Evolutionary conservation across 2,329 filamentous ascomycete genomes (phyloP).

Genomic region (Fonsecaea multimorphosa): DNA sequence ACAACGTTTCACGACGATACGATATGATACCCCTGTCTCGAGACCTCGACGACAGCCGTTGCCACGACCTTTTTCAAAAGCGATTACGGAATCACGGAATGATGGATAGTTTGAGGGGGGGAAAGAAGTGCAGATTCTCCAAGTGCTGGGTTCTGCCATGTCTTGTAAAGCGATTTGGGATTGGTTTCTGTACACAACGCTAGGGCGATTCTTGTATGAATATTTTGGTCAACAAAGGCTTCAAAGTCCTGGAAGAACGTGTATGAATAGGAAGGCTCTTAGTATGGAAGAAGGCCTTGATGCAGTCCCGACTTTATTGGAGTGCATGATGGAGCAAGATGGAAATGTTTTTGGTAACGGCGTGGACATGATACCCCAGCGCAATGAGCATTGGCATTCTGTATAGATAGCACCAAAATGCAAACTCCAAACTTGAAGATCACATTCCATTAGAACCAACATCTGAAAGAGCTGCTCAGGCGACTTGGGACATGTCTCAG

Average conservation of each 20-base stretch:
- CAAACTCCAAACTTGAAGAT: background rate
- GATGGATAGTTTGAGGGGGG: background rate
- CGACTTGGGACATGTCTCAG: background rate
- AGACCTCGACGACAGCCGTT: background rate
- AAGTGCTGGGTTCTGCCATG: slow-evolving; percentile 7
- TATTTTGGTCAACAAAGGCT: background rate
- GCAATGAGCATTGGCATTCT: background rate
- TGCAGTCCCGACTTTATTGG: background rate
- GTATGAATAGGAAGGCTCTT: background rate
- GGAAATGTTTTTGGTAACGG: background rate
- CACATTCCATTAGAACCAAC: background rate
- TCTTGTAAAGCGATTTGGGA: background rate
- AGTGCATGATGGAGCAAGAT: background rate
- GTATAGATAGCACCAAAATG: background rate
- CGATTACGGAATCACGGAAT: background rate
- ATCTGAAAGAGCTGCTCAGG: background rate
- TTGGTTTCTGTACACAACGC: background rate
- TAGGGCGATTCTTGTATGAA: background rate
- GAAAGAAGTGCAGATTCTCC: background rate
- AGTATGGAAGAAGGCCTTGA: background rate
- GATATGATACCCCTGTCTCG: background rate
- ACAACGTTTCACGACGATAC: background rate
- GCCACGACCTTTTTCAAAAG: background rate
- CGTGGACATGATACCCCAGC: background rate
- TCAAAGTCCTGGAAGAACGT: background rate